Evolutionary conservation across 495 filamentous ascomycete species (phyloP), one percentile per base, ranked within the genome.

Genomic region (Barbatosphaeria neglecta): DNA sequence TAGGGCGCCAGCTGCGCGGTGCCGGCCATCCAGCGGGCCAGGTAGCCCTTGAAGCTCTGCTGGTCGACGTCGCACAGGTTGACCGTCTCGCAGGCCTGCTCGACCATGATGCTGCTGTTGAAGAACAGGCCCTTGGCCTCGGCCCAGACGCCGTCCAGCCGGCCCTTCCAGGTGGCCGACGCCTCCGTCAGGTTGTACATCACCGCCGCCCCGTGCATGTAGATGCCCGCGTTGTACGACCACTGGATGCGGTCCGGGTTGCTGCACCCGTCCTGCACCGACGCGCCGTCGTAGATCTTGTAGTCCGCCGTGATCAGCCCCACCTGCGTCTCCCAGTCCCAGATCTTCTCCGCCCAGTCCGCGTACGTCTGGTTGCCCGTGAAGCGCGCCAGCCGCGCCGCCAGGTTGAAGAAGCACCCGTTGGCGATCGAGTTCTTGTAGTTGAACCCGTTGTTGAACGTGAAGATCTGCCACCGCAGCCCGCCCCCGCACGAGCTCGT

Each of bases 341-440:
- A 89, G 31, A 79, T 72, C 50, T 76, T 81, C 46, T 77, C 68
- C 3, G 84, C 86, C 86, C 85, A 89, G 37, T 83, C 70, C 2
- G 74, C 72, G 57, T 90, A 90, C 0, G 84, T 87, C 41, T 76
- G 56, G 60, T 90, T 89, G 28, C 78, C 77, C 6, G 86, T 90
- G 58, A 85, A 88, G 13, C 77, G 69, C 3, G 76, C 82, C 10
- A 92, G 68, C 1, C 86, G 80, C 0, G 85, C 73, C n/a, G 82
- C 80, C n/a, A 92, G 66, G 58, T 89, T 86, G 63, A 90, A 87
- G 53, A 92, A 79, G 49, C 78, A 79, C 5, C 83, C 86, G 60
- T 87, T 87, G 31, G 83, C 82, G 41, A 87, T 81, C 23, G 77
- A 74, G 66, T 90, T 90, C 60, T 89, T 88, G 64, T 83, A 88